These are phyloP conservation scores for Fusarium neocosmosporiellum DNA, from an alignment of 2,329 filamentous ascomycete genomes.

Conservation along the genomic window DNA sequence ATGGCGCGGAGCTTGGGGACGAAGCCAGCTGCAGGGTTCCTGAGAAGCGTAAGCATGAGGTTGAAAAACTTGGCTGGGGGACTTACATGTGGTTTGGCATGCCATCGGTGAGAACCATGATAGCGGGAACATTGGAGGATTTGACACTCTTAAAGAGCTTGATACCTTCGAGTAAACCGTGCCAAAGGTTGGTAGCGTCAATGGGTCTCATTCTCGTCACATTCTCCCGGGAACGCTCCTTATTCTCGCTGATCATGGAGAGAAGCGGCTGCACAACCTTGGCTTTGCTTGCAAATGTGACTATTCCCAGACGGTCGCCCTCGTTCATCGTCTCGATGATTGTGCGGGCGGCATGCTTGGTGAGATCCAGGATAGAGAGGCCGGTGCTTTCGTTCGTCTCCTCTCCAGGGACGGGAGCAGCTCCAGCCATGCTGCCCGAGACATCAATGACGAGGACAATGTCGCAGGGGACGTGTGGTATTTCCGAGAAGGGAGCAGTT, in stretches of 20 bases:
- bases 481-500: conserved; percentile 41
- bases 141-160: conserved; percentile 55
- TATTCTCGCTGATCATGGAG: conserved; percentile 60
- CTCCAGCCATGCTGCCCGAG: conserved; percentile 65
- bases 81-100: conserved; percentile 63
- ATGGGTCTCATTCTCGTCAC: conserved; percentile 56
- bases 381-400: conserved; percentile 60
- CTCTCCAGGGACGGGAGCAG: conserved; percentile 61
- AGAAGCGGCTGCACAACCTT: conserved; percentile 58
- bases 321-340: conserved; percentile 67
- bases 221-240: conserved; percentile 53
- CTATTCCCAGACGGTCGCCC: conserved; percentile 67
- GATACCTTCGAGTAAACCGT: conserved; percentile 64
- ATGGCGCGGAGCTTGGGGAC: conserved; percentile 62
- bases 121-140: conserved; percentile 56
- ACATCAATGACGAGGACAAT: conserved; percentile 72
- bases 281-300: conserved; percentile 61
- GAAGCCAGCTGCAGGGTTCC: conserved; percentile 63
- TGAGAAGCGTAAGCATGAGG: conserved; percentile 20
- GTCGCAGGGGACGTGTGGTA: conserved; percentile 64
- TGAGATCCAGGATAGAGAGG: conserved; percentile 67
- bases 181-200: conserved; percentile 66
- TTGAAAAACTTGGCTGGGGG: accelerated
- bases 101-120: conserved; percentile 67
- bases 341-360: conserved; percentile 69